Evolutionary conservation across 192 early-diverging fungal genomes (phyloP).

Genomic region (Phlyctochytrium bullatum): DNA sequence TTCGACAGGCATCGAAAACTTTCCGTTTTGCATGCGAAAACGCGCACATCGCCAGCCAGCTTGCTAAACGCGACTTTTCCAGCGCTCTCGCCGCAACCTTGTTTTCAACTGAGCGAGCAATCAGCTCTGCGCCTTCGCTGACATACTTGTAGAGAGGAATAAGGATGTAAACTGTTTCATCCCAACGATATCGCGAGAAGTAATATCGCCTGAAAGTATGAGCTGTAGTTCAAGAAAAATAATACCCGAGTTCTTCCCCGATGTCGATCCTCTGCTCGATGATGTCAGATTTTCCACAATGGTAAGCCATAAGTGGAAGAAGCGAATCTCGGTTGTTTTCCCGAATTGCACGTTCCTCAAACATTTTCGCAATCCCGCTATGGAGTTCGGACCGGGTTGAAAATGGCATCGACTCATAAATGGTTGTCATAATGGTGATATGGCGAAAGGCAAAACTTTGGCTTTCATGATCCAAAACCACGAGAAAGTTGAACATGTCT

Average conservation of each 20-base stretch:
- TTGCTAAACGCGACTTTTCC: too few species aligned
- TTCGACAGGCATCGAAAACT: too few species aligned
- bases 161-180: too few species aligned
- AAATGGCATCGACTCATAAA: background rate
- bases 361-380: background rate
- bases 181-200: too few species aligned
- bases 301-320: background rate
- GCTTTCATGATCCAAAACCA: background rate
- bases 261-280: background rate
- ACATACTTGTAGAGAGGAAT: too few species aligned
- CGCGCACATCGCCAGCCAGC: too few species aligned
- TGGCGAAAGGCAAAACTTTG: background rate
- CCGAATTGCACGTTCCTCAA: background rate
- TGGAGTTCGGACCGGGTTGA: background rate
- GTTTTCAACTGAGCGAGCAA: too few species aligned
- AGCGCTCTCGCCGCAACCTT: too few species aligned
- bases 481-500: background rate
- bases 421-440: background rate
- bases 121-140: too few species aligned
- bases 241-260: background rate
- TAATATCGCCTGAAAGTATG: too few species aligned
- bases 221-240: too few species aligned
- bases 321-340: background rate
- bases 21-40: too few species aligned
- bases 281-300: background rate